Evolutionary conservation across 2,329 filamentous ascomycete genomes (phyloP), one percentile per base, ranked within the genome.

Genomic region (Hypoxylon sp.): DNA sequence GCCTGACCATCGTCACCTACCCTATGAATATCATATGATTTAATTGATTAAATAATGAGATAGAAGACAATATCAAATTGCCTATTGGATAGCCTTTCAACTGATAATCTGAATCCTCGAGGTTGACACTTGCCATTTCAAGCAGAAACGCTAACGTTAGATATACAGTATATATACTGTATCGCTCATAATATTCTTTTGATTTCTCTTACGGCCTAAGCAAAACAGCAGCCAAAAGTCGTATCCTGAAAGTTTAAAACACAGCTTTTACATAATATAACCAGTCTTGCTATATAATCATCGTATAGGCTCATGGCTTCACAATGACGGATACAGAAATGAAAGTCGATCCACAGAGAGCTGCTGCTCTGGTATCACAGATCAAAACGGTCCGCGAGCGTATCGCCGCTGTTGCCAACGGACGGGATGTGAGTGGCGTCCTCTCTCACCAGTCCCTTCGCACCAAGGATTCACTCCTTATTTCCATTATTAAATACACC

Each of bases 291-390:
- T 13, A 53, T 34, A n/a, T 28, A 17, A 17, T 23, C 14, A 43
- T 43, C 57, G 30, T 55, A 3, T 23, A 56, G 21, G 34, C 45
- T 25, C 28, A 72, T 72, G 63, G 65, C 63, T 69, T 28, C 60
- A 75, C 73, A 53, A 87, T 86, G 85, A 80, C 79, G 70, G 81
- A 83, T 51, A 67, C 76, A 48, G 75, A 86, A 65, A 91, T 91
- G 88, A 87, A 87, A 74, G 81, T 91, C 69, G 84, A 90, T 71
- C 83, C 87, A 0, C 77, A 84, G 58, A 87, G 91, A 78, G 89
- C 90, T 48, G 84, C 86, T 65, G 82, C 84, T 61, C 88, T 93
- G 64, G 78, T 87, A 68, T 84, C 87, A 28, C 90, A 92, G 75
- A 82, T 93, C 67, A 80, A 84, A 72, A 79, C 83, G 46, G 89